A percentile compares a stretch with the other conserved stretches of the same genome.
Evolutionary conservation across 2,329 filamentous ascomycete genomes (phyloP).

Genomic region (Aschersonia sp.): DNA sequence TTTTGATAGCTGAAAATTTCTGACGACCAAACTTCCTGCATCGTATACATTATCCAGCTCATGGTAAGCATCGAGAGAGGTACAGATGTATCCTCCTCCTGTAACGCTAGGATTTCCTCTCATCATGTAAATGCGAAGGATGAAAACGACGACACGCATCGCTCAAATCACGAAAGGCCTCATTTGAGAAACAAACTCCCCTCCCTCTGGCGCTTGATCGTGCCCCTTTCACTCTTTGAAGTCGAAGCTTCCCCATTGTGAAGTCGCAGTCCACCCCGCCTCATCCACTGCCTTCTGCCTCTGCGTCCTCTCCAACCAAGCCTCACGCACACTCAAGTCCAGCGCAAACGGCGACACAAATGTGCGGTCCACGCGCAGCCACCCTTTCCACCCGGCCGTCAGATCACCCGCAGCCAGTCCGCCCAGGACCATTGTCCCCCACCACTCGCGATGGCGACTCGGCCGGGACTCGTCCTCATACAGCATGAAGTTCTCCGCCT

Average conservation of each 20-base stretch:
- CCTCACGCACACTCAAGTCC: constrained; percentile 28
- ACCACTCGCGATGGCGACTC: constrained; percentile 35
- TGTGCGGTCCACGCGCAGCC: constrained; percentile 35
- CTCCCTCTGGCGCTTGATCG: no score
- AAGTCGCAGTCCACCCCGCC: constrained; percentile 31
- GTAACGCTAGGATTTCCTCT: no score
- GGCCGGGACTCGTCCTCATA: constrained; percentile 25
- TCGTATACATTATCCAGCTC: no score
- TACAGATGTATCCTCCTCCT: no score
- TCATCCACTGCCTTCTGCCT: constrained; percentile 25
- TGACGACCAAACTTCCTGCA: no score
- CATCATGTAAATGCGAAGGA: no score
- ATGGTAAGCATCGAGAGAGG: no score
- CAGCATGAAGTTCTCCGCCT: constrained; percentile 32
- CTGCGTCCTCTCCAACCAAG: constrained; percentile 22
- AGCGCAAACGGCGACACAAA: constrained; percentile 22
- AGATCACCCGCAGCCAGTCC: constrained; percentile 19
- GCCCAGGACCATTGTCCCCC: constrained; percentile 42
- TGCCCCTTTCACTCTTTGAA: constrained; percentile 15
- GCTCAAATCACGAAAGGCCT: no score
- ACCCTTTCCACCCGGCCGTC: constrained; percentile 27
- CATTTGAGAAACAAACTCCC: no score
- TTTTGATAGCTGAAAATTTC: no score
- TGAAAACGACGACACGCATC: no score
- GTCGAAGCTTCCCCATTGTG: constrained; percentile 33